Base-by-base conservation (phyloP, 164 flowering plant genomes). In the Nymphaea thermarum region DNA sequence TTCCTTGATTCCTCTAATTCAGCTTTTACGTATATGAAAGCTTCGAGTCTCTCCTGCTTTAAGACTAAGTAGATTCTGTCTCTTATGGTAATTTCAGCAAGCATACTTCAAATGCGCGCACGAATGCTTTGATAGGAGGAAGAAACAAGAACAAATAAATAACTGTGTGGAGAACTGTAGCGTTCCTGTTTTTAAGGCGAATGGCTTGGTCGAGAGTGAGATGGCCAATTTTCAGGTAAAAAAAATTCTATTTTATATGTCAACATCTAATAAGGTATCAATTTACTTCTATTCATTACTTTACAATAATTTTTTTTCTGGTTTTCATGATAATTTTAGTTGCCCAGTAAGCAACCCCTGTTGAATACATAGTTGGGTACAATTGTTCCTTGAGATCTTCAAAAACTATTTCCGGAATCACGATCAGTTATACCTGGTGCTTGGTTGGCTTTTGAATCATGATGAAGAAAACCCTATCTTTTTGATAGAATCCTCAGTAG, bases 61-160 rank as follows among this genome's bases (percentile, higher is more conserved):
- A 4, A 47, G 4, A 7, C 12, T 47, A 7, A 7, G 11, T 68
- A 44, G 43, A 62, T 16, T n/a, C 4, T 67, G 66, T 70, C 44
- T 42, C 51, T 65, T 62, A 65, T 71, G 70, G 63, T 53, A 60
- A 12, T 65, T 84, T 76, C 90, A 95, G 98, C 80, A 88, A 90
- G 93, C 93, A 4, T 95, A 95, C 74, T 95, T 95, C 81, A 87
- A 81, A 77, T 95, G 99, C 65, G 98, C 99, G 0, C 78, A 92
- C 51, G 94, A 92, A 71, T 95, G 99, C 80, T 95, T 95, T 64
- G 99, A 95, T 65, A 77, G 96, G 80, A 84, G 85, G 42, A 82
- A 85, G 57, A 83, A 41, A 61, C 86, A 82, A 25, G 93, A 87
- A 14, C 93, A 87, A 77, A 92, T 95, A 16, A 74, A 79, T 71